Percentiles rank a stretch among this genome's conserved stretches.
phyloP scores from a whole-genome alignment of 169 alveolate genomes.

The Eimeria sp. region DNA sequence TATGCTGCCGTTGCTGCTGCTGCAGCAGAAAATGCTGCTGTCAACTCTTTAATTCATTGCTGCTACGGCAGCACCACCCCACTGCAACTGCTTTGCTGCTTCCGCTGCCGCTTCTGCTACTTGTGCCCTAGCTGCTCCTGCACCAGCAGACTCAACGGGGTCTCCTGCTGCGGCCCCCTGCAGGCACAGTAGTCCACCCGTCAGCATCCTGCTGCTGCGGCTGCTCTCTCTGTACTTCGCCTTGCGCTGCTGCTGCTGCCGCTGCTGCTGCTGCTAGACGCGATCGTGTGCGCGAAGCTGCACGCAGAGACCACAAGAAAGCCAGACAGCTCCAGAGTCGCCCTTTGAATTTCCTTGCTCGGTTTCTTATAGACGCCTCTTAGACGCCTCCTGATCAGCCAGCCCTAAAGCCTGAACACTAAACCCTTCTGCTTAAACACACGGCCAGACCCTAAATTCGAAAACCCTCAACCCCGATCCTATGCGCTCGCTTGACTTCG shows the following conservation, averaged over 20 bases:
- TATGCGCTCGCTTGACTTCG: too few species aligned
- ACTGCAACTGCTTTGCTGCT: neutral
- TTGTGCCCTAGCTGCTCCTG: neutral
- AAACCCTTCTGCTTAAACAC: too few species aligned
- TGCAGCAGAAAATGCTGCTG: neutral
- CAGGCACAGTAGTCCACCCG: constrained; percentile 43
- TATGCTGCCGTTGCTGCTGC: neutral
- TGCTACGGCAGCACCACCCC: neutral
- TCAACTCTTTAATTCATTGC: neutral
- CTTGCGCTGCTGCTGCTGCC: neutral
- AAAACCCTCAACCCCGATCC: too few species aligned
- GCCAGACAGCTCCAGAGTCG: too few species aligned
- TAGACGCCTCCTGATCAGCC: too few species aligned
- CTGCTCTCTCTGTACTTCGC: neutral
- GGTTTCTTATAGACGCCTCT: too few species aligned
- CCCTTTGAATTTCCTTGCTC: too few species aligned
- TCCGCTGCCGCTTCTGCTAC: neutral
- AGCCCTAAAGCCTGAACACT: too few species aligned
- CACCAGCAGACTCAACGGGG: constrained; percentile 1
- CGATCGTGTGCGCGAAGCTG: constrained; percentile 62
- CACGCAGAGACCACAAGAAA: constrained; percentile 8
- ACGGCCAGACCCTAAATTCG: too few species aligned
- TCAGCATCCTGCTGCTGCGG: constrained; percentile 1
- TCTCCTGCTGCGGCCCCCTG: constrained; percentile 48
- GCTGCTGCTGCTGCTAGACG: constrained; percentile 61